phyloP scores from a whole-genome alignment of 176 grass and related monocot genomes.

The Aegilops speltoides region DNA sequence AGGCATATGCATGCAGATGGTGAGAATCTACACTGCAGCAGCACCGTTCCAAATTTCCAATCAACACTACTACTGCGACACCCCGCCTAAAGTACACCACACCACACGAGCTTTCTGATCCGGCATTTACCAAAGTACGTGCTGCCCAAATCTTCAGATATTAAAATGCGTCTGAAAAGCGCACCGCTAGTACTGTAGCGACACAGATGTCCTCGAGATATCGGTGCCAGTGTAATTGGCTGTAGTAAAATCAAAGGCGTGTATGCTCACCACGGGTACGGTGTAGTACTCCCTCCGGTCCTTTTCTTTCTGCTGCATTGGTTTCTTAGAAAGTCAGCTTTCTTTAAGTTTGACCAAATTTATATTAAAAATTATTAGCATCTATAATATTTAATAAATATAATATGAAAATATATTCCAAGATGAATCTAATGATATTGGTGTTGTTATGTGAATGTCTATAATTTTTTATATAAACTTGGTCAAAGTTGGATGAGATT shows the following conservation, averaged over 20 bases:
- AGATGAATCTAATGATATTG: no score
- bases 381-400: no score
- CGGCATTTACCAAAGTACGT: slow-evolving; percentile 36
- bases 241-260: not conserved
- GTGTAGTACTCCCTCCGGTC: no score
- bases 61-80: not conserved
- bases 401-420: no score
- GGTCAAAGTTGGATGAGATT: no score
- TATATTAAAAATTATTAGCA: no score
- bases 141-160: slow-evolving; percentile 31
- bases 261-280: not conserved
- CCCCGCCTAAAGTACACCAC: not conserved
- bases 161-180: not conserved
- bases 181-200: not conserved
- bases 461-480: no score
- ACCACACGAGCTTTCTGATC: not conserved
- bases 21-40: not conserved
- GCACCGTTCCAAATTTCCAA: not conserved
- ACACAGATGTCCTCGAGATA: not conserved
- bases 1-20: not conserved
- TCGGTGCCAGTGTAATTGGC: not conserved
- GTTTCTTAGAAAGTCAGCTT: no score
- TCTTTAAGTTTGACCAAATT: no score
- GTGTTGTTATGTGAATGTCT: no score
- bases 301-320: no score